Conservation (phyloP, 495 filamentous ascomycete genomes). For the Chaetomium fimeti region DNA sequence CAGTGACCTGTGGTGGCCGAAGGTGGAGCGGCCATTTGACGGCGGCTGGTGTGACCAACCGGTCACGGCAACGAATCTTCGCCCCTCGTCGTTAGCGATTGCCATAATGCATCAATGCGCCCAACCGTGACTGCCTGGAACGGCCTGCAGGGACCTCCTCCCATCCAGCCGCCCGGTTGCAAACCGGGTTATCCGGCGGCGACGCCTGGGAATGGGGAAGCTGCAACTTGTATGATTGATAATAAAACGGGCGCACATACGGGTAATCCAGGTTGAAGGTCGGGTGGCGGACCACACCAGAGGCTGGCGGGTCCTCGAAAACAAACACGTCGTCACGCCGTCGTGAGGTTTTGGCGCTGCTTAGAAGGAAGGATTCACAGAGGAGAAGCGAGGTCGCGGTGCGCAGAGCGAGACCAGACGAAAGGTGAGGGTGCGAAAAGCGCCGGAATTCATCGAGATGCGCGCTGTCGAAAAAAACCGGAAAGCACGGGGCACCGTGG, state of each 20-base stretch:
- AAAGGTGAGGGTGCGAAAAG: background rate
- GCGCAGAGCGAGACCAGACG: background rate
- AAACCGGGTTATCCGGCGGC: background rate
- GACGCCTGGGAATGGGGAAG: background rate
- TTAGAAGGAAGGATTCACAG: background rate
- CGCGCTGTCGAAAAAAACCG: background rate
- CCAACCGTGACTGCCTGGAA: slow-evolving; percentile 1
- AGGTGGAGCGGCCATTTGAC: slow-evolving; percentile 36
- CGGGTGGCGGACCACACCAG: slow-evolving; percentile 35
- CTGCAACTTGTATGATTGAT: background rate
- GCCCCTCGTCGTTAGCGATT: slow-evolving; percentile 36
- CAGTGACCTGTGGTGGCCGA: slow-evolving; percentile 52
- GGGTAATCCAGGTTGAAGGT: slow-evolving; percentile 34
- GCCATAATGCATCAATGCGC: slow-evolving; percentile 27
- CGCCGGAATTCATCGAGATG: background rate
- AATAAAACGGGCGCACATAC: slow-evolving; percentile 25
- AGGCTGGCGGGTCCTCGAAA: slow-evolving; percentile 36
- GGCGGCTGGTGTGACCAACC: slow-evolving; percentile 49
- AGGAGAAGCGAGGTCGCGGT: background rate
- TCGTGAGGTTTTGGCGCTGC: background rate
- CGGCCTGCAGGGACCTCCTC: no score
- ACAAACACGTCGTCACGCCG: slow-evolving; percentile 13
- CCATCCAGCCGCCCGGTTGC: background rate
- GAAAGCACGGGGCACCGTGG: no score
- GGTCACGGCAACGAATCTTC: slow-evolving; percentile 51